Evolutionary conservation across 768 basidiomycete species (phyloP), one percentile per base, ranked within the genome.

Genomic region (Russula dissimulans): DNA sequence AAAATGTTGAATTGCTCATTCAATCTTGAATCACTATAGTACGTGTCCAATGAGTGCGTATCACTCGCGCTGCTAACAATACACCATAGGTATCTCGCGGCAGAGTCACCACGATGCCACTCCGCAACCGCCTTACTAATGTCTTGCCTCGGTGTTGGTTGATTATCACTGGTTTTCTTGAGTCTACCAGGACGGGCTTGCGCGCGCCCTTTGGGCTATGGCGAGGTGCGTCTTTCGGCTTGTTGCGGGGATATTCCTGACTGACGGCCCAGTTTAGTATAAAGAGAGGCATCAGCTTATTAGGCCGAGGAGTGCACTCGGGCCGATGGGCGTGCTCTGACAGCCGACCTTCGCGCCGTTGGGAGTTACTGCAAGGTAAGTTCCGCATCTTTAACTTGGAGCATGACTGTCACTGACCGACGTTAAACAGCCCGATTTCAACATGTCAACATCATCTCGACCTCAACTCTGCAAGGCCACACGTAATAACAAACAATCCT

Each of bases 261-360:
- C 31, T 2, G 31, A 53, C 3, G 1, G 26, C 26, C 22, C 15
- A 53, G 41, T 11, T 54, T n/a, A 15, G 29, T 42, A 5, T 12
- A n/a, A 26, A 22, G 22, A 34, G 12, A 50, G 38, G 18, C 32
- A 45, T 55, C 26, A 14, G 26, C 18, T 17, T 36, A 45, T 44
- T 29, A 9, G 26, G 3, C 45, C n/a, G 26, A 48, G 15, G 45
- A 39, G 55, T 31, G 26, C 38, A 31, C 56, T 11, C 47, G 32
- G 56, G 46, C 46, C 56, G 56, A 57, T 26, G 56, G 47, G 46
- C 18, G n/a, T 31, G 45, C 56, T 42, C 47, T 49, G 45, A 22
- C 17, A 36, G 1, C 6, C 18, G 6, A 42, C 46, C 31, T 15
- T 1, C 8, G 46, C 15, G 5, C 26, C 14, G 17, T 57, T 36